Percentiles rank a stretch among this genome's conserved stretches.
phyloP scores from a whole-genome alignment of 306 rosid species.

The Lupinus albus region DNA sequence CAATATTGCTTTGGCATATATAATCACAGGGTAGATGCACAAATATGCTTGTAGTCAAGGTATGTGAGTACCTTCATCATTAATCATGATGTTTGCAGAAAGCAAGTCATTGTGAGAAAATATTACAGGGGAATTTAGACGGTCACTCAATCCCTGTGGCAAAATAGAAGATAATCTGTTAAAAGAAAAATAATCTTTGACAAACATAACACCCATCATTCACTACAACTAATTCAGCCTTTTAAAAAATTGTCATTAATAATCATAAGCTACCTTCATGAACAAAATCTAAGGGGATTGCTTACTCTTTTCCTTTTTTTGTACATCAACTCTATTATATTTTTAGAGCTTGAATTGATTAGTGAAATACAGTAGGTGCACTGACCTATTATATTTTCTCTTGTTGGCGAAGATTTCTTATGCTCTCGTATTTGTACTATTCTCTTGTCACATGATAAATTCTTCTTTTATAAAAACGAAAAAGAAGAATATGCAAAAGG shows the following conservation, averaged over 20 bases:
- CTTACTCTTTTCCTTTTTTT: no score
- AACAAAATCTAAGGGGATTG: background rate
- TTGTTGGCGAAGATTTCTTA: background rate
- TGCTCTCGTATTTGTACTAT: background rate
- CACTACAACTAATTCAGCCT: constrained; percentile 12
- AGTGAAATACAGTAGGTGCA: no score
- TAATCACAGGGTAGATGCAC: constrained; percentile 26
- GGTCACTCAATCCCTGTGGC: constrained; percentile 74
- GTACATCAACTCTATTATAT: no score
- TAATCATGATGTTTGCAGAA: constrained; percentile 90
- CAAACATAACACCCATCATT: constrained; percentile 32
- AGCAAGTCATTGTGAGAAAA: constrained; percentile 93
- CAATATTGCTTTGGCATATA: constrained; percentile 6
- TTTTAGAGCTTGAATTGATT: no score
- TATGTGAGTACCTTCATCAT: constrained; percentile 70
- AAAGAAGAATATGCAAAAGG: background rate
- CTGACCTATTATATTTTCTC: no score
- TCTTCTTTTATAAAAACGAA: background rate
- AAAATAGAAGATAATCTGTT: constrained; percentile 46
- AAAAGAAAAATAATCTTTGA: constrained; percentile 25
- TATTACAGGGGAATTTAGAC: constrained; percentile 71
- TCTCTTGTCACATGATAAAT: background rate
- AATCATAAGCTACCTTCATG: constrained; percentile 25
- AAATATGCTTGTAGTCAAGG: constrained; percentile 18
- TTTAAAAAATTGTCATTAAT: constrained; percentile 14